A percentile compares a stretch with the other conserved stretches of the same genome.
Conservation (phyloP, 2,329 filamentous ascomycete species). For the Talaromyces albobiverticillius region DNA sequence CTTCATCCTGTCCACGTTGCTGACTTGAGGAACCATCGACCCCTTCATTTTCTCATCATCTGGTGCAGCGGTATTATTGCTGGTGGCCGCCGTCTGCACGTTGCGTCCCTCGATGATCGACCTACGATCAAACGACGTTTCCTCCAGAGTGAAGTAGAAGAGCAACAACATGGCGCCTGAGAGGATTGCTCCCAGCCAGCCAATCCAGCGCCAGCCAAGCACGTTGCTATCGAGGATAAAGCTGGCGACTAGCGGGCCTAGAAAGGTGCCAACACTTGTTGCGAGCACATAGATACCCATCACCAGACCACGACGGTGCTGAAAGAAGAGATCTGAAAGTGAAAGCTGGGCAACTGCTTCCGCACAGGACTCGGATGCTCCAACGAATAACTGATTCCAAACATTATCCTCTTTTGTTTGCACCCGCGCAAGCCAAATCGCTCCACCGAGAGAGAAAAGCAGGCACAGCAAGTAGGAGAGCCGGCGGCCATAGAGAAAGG, state of each 20-base stretch:
- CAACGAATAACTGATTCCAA: constrained; percentile 57
- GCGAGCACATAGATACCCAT: constrained; percentile 56
- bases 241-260: constrained; percentile 53
- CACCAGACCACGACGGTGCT: constrained; percentile 54
- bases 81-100: constrained; percentile 10
- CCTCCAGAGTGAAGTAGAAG: constrained; percentile 53
- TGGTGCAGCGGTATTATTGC: constrained; percentile 4
- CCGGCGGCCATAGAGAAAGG: constrained; percentile 54
- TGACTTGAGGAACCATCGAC: not conserved
- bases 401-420: constrained; percentile 46
- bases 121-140: constrained; percentile 38
- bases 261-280: constrained; percentile 55
- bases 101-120: constrained; percentile 8
- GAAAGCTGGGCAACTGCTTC: constrained; percentile 57
- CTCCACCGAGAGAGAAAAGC: constrained; percentile 48
- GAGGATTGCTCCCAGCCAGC: constrained; percentile 51
- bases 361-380: constrained; percentile 56
- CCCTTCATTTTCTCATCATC: not conserved
- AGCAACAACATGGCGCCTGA: constrained; percentile 48
- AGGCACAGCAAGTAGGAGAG: constrained; percentile 55
- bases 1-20: too few relatives aligned
- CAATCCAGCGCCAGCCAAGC: constrained; percentile 56
- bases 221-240: constrained; percentile 45
- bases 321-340: constrained; percentile 56
- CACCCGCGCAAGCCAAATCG: constrained; percentile 53